Evolutionary conservation across 441 rosid genomes (phyloP), one percentile per base, ranked within the genome.

Genomic region (Euphorbia celastroides): DNA sequence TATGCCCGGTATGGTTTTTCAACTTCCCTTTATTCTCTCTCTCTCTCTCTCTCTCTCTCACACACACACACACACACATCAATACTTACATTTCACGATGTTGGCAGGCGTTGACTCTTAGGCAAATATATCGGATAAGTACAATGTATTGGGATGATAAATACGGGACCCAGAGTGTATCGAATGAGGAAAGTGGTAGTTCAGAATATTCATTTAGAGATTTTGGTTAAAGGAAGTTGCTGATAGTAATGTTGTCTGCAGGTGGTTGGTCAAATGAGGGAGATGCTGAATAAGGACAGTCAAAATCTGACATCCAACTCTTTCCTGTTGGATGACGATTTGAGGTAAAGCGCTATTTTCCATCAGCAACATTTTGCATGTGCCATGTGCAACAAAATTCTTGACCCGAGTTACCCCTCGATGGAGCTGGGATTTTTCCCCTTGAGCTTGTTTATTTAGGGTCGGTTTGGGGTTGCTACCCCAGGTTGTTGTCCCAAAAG

Each of bases 71-170:
- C n/a, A n/a, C n/a, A n/a, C n/a, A n/a, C n/a, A n/a, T n/a, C n/a
- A n/a, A n/a, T n/a, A n/a, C n/a, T n/a, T n/a, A n/a, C n/a, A n/a
- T n/a, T n/a, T n/a, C n/a, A n/a, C n/a, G n/a, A n/a, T n/a, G n/a
- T n/a, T n/a, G n/a, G 0, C 87, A 95, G 98, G 97, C 93, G 34
- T 89, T 96, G 25, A 93, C 98, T 55, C 85, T 96, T 76, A 98
- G 93, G 72, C 99, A 96, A 80, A 81, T 96, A 11, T 96, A 93
- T 72, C 82, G 98, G 54, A 96, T 96, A 62, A 85, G 98, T 74
- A 96, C 99, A 0, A 93, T 96, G 98, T 96, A 96, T 73, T 96
- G 99, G 99, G 99, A 96, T 41, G 99, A 96, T 87, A 96, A 96
- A 78, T 96, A 89, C 68, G 97, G 98, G 75, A 94, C 99, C 16